Evolutionary conservation across 2,329 filamentous ascomycete species (phyloP), one percentile per base, ranked within the genome.

Genomic region (Rhinocladiella mackenziei): DNA sequence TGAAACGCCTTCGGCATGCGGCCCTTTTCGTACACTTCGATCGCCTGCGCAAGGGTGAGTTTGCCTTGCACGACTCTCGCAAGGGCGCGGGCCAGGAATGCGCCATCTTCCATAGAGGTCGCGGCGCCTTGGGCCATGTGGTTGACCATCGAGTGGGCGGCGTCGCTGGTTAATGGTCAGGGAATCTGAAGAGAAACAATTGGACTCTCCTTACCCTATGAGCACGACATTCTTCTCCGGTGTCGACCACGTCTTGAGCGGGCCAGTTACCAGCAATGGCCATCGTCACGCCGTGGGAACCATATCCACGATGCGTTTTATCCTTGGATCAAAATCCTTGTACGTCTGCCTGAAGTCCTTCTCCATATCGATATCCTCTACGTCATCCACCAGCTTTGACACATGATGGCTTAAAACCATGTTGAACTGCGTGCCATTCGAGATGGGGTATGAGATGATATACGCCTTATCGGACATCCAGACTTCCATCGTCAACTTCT

Each of bases 361-460:
- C n/a, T n/a, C 23, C 23, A 26, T 26, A 26, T 26, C 23, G 8
- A 26, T 26, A 26, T 26, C 23, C n/a, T 26, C 23, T n/a, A 26
- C 23, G 23, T 26, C 23, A 11, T 62, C 56, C 1, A 65, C 64
- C 11, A 63, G 58, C 5, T 65, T 62, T 45, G 64, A 54, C 39
- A 64, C 51, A 53, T 69, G 58, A 61, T 72, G 60, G 46, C 63
- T 66, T 10, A 74, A 59, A 3, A 73, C 70, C 59, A 73, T 64
- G 49, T 73, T 73, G 56, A 71, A 71, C 25, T 66, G 59, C 34
- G 62, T 66, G 8, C 67, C 68, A 2, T 62, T 64, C n/a, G 61
- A 64, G 18, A 74, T 67, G 1, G 68, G 68, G 47, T 73, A 73
- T 2, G 67, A 66, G 38, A 74, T 72, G 53, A 71, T 69, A 45